Conservation (phyloP, 2,329 filamentous ascomycete genomes). For the Xylogone sp. region DNA sequence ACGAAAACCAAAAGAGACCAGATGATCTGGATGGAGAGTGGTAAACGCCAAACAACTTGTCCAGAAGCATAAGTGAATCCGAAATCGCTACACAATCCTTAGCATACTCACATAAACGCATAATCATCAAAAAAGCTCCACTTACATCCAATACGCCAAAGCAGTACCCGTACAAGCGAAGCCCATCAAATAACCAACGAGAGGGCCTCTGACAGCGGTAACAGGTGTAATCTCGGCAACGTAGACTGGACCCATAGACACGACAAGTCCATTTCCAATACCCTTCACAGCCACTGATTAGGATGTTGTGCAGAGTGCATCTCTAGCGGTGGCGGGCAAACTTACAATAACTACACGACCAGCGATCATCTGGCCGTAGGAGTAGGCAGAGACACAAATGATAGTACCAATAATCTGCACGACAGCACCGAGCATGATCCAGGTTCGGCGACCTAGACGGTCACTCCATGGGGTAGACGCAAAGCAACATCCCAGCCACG, state of each 20-base stretch:
- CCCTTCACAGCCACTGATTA: conserved; percentile 13
- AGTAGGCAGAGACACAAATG: conserved; percentile 23
- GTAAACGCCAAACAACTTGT: conserved; percentile 29
- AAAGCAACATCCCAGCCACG: conserved; percentile 18
- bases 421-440: conserved; percentile 9
- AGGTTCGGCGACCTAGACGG: background rate
- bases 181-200: conserved; percentile 27
- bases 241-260: conserved; percentile 26
- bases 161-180: conserved; percentile 25
- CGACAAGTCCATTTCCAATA: conserved; percentile 29
- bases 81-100: conserved; percentile 17
- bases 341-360: conserved; percentile 24
- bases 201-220: conserved; percentile 22
- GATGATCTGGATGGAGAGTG: conserved; percentile 27
- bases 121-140: conserved; percentile 20
- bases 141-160: conserved; percentile 30
- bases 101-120: conserved; percentile 17
- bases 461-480: conserved; percentile 1
- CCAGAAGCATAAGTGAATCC: conserved; percentile 26
- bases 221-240: conserved; percentile 28
- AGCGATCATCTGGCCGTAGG: conserved; percentile 26
- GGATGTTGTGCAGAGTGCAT: background rate
- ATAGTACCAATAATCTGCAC: conserved; percentile 28
- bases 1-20: conserved; percentile 22
- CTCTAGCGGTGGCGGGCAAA: background rate